Base-by-base conservation (phyloP, 1,139 yeast species). In the Zhuliangozyma parablackwelliae region DNA sequence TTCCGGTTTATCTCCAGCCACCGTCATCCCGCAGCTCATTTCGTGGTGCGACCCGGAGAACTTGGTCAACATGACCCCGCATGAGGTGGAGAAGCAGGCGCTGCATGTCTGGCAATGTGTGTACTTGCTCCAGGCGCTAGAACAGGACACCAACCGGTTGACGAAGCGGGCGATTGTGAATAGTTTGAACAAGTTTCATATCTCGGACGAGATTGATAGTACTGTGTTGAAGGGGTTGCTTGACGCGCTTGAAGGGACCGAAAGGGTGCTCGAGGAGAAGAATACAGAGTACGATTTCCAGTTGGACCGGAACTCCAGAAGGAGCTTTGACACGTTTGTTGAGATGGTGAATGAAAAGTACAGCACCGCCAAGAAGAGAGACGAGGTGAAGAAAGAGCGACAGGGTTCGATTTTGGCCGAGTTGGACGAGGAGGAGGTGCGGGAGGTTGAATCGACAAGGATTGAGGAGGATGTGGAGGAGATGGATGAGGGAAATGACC, bases 11-110 rank as follows among this genome's bases (percentile, higher is more conserved):
- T 51, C 78, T 11, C 83, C 92, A 0, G 66, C 72, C 12, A 69
- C 70, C n/a, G 75, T 88, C 2, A 61, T 86, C 23, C 90, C 84
- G 46, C 96, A 87, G 52, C 60, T 90, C 33, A 66, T 85, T 23
- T 80, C 82, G 49, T 87, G 96, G 96, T 84, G 96, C 28, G 94
- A 89, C 56, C 95, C 96, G 0, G 61, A 63, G 31, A 80, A 82
- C 47, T 64, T 85, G 9, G 90, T 81, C 3, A 75, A 77, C 39
- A 59, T 66, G 34, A 55, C 65, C 1, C 68, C 68, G 9, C 74
- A 62, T 3, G 69, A 63, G 3, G 54, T 66, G 12, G 53, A 54
- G 6, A 54, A 53, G 12, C 75, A 79, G 25, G 59, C 73, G 7
- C 63, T 77, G 5, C 95, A 84, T 48, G 56, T 80, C 7, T 71